Evolutionary conservation across 352 stramenopile species (phyloP).

Genomic region (Phytophthora macrochlamydospora): DNA sequence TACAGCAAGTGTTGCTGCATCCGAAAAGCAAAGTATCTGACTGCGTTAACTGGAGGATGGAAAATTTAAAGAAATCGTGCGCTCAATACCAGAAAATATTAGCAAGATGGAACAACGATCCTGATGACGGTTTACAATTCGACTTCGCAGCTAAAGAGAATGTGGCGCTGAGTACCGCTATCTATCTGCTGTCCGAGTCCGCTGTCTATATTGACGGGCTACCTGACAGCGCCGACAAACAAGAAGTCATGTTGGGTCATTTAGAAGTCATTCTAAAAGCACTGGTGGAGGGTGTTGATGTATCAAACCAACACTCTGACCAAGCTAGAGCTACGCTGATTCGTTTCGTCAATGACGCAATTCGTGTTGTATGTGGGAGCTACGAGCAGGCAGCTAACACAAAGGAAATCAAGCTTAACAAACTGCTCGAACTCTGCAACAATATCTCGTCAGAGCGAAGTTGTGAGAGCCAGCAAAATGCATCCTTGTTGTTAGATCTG

Average conservation of each 20-base stretch:
- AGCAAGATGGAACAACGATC: constrained; percentile 29
- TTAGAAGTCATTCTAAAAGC: constrained; percentile 25
- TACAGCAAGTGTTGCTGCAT: constrained; percentile 44
- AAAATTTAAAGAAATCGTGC: constrained; percentile 27
- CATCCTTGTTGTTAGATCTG: constrained; percentile 19
- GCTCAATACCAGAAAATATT: constrained; percentile 30
- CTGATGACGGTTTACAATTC: constrained; percentile 18
- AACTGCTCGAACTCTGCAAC: constrained; percentile 19
- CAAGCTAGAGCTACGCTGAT: constrained; percentile 13
- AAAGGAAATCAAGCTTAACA: constrained; percentile 27
- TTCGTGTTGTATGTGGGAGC: constrained; percentile 12
- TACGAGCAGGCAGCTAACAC: neutral
- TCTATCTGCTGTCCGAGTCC: constrained; percentile 55
- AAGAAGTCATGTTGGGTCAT: constrained; percentile 5
- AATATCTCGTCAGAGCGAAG: constrained; percentile 18
- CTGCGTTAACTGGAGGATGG: constrained; percentile 29
- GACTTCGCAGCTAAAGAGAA: constrained; percentile 48
- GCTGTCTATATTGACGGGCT: constrained; percentile 33
- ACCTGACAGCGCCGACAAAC: constrained; percentile 13
- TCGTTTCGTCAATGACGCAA: constrained; percentile 26
- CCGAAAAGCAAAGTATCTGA: constrained; percentile 52
- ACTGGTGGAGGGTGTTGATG: constrained; percentile 15
- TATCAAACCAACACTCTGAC: neutral
- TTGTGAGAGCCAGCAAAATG: constrained; percentile 23
- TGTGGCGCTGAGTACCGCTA: constrained; percentile 37